Percentiles rank a stretch among this genome's conserved stretches.
Evolutionary conservation across 2,329 filamentous ascomycete species (phyloP).

Genomic region (Parascedosporium putredinis): DNA sequence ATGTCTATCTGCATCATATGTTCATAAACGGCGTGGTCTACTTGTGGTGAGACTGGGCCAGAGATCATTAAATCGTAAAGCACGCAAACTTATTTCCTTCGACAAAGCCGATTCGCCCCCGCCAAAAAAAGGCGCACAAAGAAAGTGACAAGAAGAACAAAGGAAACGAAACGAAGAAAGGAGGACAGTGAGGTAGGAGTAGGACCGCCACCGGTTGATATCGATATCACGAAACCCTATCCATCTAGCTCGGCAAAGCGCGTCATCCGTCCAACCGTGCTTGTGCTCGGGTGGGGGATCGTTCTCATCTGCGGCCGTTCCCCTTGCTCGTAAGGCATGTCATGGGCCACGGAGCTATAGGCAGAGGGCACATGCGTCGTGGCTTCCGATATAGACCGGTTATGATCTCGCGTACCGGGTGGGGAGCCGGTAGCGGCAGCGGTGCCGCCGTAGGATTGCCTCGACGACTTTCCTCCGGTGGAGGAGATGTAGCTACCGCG

Average conservation of each 20-base stretch:
- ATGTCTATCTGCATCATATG: no score
- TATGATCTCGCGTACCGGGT: not conserved
- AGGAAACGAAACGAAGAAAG: no score
- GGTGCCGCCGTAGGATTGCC: not conserved
- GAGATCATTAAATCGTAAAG: not conserved
- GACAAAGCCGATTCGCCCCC: no score
- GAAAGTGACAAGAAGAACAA: no score
- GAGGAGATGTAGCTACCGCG: not conserved
- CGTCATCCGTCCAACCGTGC: constrained; percentile 3
- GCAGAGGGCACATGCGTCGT: constrained; percentile 6
- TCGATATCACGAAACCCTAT: not conserved
- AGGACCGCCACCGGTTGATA: no score
- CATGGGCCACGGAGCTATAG: not conserved
- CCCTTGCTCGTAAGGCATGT: not conserved
- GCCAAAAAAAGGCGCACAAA: not conserved
- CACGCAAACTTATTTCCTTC: not conserved
- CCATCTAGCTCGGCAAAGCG: constrained; percentile 6
- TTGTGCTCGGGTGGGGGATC: constrained; percentile 5
- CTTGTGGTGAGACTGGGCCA: no score
- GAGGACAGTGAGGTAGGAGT: no score
- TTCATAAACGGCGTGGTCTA: no score
- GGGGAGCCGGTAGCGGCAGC: constrained; percentile 2
- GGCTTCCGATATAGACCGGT: constrained; percentile 1
- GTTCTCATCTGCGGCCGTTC: constrained; percentile 6
- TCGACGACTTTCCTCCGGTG: not conserved